These are phyloP conservation scores for Colletotrichum endophyticum DNA, from an alignment of 2,329 filamentous ascomycete genomes.

Conservation along the genomic window DNA sequence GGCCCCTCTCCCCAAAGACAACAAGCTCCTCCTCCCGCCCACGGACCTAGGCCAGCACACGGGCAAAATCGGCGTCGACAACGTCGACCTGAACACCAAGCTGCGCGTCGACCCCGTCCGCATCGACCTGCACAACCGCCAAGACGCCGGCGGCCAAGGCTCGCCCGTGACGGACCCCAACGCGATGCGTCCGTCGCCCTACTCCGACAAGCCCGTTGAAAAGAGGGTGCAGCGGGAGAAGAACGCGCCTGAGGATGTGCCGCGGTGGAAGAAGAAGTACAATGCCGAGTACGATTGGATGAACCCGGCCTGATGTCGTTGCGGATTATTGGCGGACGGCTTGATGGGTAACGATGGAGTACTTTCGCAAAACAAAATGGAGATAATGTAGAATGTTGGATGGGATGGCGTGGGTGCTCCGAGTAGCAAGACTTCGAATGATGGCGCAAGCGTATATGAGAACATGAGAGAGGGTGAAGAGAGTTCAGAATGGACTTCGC, in stretches of 20 bases:
- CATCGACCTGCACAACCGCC: neutral
- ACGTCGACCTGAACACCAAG: neutral
- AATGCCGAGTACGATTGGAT: neutral
- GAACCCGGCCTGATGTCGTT: neutral
- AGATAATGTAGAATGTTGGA: neutral
- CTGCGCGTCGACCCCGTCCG: conserved; percentile 13
- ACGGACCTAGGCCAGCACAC: neutral
- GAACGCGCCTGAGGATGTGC: neutral
- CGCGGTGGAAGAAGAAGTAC: neutral
- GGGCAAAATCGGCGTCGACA: conserved; percentile 13
- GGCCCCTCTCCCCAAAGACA: neutral
- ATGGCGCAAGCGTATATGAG: neutral
- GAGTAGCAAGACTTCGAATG: neutral
- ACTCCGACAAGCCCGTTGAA: neutral
- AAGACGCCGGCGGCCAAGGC: neutral
- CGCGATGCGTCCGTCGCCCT: neutral
- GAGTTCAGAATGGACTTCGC: neutral
- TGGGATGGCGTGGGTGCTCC: neutral
- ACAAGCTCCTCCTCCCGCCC: neutral
- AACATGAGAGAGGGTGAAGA: neutral
- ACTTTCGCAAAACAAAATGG: neutral
- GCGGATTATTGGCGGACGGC: neutral
- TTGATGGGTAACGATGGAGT: neutral
- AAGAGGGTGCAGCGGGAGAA: neutral
- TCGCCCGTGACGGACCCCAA: neutral